Evolutionary conservation across 2,329 filamentous ascomycete genomes (phyloP).

Genomic region (Ambrosiella xylebori): DNA sequence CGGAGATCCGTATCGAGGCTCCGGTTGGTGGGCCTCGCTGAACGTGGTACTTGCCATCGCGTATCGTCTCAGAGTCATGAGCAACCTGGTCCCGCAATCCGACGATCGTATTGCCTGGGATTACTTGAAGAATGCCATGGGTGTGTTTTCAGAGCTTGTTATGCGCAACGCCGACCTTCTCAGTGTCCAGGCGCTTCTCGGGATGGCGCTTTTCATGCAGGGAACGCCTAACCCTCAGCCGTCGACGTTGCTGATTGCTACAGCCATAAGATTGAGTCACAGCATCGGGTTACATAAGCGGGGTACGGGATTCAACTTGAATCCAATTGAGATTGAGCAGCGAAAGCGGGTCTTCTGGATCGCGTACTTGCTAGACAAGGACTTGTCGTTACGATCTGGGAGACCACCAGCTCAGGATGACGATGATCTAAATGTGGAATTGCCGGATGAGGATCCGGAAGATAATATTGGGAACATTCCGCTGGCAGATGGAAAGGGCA

Average conservation of each 20-base stretch:
- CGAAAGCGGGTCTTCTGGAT: conserved; percentile 51
- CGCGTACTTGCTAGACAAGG: conserved; percentile 47
- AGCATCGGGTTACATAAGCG: conserved; percentile 92
- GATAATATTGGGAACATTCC: conserved; percentile 94
- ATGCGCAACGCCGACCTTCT: conserved; percentile 93
- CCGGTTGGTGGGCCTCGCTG: conserved; percentile 95
- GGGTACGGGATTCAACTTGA: conserved; percentile 81
- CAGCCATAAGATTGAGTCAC: conserved; percentile 77
- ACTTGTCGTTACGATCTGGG: conserved; percentile 41
- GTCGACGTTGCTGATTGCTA: conserved; percentile 75
- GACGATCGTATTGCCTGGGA: conserved; percentile 92
- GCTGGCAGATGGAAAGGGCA: conserved; percentile 70
- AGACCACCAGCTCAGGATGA: conserved; percentile 45
- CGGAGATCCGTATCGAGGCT: conserved; percentile 77
- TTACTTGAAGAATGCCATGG: conserved; percentile 92
- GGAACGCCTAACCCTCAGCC: conserved; percentile 95
- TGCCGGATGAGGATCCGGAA: conserved; percentile 75
- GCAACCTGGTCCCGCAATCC: conserved; percentile 73
- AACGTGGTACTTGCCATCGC: conserved; percentile 90
- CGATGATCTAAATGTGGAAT: conserved; percentile 79
- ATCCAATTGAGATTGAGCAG: conserved; percentile 87
- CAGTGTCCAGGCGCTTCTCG: conserved; percentile 83
- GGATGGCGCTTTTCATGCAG: conserved; percentile 87
- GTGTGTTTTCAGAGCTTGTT: conserved; percentile 76
- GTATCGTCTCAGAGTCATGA: conserved; percentile 85